Evolutionary conservation across 768 basidiomycete species (phyloP).

Genomic region (Trametes meyenii): DNA sequence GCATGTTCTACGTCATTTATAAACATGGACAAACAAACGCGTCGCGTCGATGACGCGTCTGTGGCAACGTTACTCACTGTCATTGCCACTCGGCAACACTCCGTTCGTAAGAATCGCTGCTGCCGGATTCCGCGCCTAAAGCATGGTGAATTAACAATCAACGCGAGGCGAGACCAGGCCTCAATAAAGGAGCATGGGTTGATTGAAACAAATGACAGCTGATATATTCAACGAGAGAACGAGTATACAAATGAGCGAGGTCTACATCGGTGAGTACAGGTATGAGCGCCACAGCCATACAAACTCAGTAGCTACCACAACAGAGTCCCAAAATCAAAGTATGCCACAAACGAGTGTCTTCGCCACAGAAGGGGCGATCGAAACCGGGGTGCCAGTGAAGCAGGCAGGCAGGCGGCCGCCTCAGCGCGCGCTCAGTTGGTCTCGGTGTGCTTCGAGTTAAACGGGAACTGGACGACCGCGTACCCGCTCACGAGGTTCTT

Average conservation of each 20-base stretch:
- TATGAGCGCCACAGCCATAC: background rate
- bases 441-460: slow-evolving; percentile 8
- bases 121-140: too few species aligned
- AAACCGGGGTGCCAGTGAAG: background rate
- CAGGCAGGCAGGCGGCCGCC: background rate
- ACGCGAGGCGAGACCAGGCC: too few species aligned
- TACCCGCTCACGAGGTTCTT: slow-evolving; percentile 61
- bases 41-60: slow-evolving; percentile 1
- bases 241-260: background rate
- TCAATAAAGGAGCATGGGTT: too few species aligned
- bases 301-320: slow-evolving; percentile 1
- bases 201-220: too few species aligned
- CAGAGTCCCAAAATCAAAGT: background rate
- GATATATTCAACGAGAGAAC: background rate
- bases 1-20: slow-evolving; percentile 1
- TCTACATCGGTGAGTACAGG: background rate
- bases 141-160: too few species aligned
- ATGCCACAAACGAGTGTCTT: background rate
- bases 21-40: background rate
- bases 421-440: background rate
- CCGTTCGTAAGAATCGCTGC: too few species aligned
- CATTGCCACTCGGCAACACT: too few species aligned
- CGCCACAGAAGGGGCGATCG: background rate
- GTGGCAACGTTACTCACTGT: background rate
- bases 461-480: slow-evolving; percentile 38